These are phyloP conservation scores for Trichoderma asperelloides DNA, from an alignment of 495 filamentous ascomycete genomes.

Conservation along the genomic window DNA sequence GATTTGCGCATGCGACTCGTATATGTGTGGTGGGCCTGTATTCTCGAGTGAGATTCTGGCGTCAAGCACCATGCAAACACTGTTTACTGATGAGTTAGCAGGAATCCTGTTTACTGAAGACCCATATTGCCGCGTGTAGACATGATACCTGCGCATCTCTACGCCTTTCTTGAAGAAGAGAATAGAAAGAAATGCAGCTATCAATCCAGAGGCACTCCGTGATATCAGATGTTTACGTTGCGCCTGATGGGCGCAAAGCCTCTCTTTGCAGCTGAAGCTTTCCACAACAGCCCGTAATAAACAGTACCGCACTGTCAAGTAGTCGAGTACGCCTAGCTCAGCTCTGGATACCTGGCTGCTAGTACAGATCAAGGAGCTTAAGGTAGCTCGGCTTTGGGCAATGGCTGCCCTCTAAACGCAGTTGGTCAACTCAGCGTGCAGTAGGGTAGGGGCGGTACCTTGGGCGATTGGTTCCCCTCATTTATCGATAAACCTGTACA, in stretches of 20 bases:
- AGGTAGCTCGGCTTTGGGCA: neutral
- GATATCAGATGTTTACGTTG: too few relatives aligned
- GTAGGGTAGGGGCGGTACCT: neutral
- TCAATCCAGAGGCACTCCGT: too few relatives aligned
- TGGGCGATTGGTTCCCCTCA: neutral
- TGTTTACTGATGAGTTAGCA: too few relatives aligned
- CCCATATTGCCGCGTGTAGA: too few relatives aligned
- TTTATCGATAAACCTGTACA: conserved; percentile 1
- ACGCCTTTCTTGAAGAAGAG: too few relatives aligned
- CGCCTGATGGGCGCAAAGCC: too few relatives aligned
- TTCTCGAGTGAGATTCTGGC: neutral
- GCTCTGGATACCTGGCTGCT: neutral
- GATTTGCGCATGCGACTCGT: neutral
- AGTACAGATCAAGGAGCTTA: neutral
- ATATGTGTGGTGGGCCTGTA: neutral
- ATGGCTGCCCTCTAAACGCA: neutral
- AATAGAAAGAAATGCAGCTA: too few relatives aligned
- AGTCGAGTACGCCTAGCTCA: neutral
- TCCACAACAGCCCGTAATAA: neutral
- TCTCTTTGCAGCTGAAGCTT: neutral
- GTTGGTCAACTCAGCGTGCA: neutral
- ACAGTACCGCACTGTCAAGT: neutral
- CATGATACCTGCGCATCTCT: too few relatives aligned
- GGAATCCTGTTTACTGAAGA: too few relatives aligned
- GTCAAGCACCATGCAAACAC: too few relatives aligned